phyloP scores from a whole-genome alignment of 306 rosid species.

The Rosa rugosa region DNA sequence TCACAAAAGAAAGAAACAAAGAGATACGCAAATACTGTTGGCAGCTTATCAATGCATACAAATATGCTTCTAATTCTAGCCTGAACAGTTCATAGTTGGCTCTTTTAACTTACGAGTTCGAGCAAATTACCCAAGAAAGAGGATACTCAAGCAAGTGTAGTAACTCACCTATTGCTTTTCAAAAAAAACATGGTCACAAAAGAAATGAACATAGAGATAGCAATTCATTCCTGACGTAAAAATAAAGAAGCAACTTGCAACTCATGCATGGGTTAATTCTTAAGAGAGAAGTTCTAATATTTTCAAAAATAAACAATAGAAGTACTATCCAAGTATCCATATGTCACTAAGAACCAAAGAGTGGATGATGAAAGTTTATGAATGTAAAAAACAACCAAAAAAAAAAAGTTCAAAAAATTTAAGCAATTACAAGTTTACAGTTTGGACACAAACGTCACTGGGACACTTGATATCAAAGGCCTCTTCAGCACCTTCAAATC shows the following conservation, averaged over 20 bases:
- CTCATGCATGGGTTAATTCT: not conserved
- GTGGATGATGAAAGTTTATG: not conserved
- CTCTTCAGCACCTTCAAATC: not conserved
- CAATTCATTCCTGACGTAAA: not conserved
- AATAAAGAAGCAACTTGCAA: slow-evolving; percentile 9
- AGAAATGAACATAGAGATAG: not conserved
- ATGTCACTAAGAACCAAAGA: not conserved
- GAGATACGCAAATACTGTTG: not conserved
- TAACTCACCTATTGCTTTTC: not conserved
- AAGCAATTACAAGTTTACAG: not conserved
- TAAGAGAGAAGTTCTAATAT: not conserved
- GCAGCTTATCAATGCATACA: not conserved
- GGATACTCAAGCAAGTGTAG: not conserved
- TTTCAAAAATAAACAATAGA: not conserved
- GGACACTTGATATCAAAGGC: slow-evolving; percentile 4
- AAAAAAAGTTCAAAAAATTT: not conserved
- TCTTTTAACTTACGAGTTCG: not conserved
- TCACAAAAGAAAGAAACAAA: not conserved
- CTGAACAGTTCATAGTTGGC: not conserved
- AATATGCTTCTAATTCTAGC: slow-evolving; percentile 4
- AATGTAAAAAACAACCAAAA: not conserved
- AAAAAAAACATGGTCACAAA: not conserved
- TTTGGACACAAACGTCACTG: not conserved
- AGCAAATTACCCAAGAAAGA: not conserved
- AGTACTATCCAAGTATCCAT: not conserved